Conservation (phyloP, 805 yeast genomes). For the Ogataea ramenticola region DNA sequence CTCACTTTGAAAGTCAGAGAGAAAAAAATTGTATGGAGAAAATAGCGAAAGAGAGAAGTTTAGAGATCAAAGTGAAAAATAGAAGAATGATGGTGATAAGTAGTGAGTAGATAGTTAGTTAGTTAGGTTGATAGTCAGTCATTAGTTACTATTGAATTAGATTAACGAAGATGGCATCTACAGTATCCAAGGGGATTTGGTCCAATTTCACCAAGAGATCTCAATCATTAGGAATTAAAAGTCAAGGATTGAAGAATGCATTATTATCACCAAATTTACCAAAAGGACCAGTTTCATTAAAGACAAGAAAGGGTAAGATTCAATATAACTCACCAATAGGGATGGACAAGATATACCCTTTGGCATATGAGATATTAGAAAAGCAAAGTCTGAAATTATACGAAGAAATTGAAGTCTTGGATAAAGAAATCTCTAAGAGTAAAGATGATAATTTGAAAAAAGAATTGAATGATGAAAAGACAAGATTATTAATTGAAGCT, state of each 20-base stretch:
- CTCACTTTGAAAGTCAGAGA: no score
- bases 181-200: conserved; percentile 29
- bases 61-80: no score
- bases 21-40: no score
- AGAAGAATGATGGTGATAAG: no score
- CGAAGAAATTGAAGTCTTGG: conserved; percentile 29
- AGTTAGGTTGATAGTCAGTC: no score
- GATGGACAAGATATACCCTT: conserved; percentile 64
- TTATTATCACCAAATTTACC: conserved; percentile 26
- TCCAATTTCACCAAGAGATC: conserved; percentile 28
- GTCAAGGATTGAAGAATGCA: conserved; percentile 19
- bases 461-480: conserved; percentile 15
- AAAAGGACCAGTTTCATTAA: conserved; percentile 48
- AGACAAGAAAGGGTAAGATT: conserved; percentile 31
- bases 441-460: conserved; percentile 13
- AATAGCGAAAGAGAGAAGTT: no score
- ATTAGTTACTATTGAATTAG: no score
- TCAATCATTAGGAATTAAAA: conserved; percentile 22
- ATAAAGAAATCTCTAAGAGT: conserved; percentile 18
- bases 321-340: conserved; percentile 64
- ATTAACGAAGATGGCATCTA: conserved; percentile 10
- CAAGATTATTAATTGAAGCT: conserved; percentile 43
- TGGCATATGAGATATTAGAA: conserved; percentile 53
- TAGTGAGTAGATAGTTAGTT: no score
- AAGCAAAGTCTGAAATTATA: conserved; percentile 38